phyloP scores from a whole-genome alignment of 164 flowering plant species.

The Protea cynaroides region DNA sequence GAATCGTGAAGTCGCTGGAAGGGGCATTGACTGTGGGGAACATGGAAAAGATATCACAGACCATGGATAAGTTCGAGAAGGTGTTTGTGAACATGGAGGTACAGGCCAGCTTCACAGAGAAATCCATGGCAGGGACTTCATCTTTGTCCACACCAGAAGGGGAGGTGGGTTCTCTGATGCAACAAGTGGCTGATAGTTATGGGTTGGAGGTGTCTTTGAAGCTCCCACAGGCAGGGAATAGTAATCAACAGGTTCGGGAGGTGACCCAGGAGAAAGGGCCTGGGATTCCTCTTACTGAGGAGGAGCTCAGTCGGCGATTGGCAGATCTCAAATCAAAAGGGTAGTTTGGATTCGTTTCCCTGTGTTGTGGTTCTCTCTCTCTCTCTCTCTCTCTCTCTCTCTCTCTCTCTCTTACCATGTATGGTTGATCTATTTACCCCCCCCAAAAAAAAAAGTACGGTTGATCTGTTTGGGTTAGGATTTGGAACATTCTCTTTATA shows the following conservation, averaged over 20 bases:
- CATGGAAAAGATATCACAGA: conserved; percentile 22
- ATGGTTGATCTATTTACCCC: too few relatives aligned
- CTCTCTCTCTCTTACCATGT: too few relatives aligned
- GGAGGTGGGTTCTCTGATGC: conserved; percentile 19
- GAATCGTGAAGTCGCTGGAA: conserved; percentile 21
- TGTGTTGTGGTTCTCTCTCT: background rate
- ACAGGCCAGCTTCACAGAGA: conserved; percentile 22
- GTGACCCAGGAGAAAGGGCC: conserved; percentile 4
- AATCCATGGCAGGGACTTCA: conserved; percentile 21
- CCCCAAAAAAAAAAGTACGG: too few relatives aligned
- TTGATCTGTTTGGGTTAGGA: too few relatives aligned
- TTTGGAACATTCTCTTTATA: too few relatives aligned
- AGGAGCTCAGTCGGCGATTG: conserved; percentile 19
- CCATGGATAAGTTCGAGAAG: conserved; percentile 24
- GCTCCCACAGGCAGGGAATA: conserved; percentile 19
- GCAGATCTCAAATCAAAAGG: conserved; percentile 21
- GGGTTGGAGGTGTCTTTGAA: conserved; percentile 20
- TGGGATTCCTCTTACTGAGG: conserved; percentile 6
- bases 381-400: too few relatives aligned
- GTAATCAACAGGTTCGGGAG: conserved; percentile 3
- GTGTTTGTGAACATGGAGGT: conserved; percentile 27
- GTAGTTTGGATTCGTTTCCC: conserved; percentile 1
- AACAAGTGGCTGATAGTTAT: conserved; percentile 22
- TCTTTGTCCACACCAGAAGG: conserved; percentile 23
- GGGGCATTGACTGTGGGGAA: conserved; percentile 14